These are phyloP conservation scores for Xylaria polymorpha DNA, from an alignment of 2,329 filamentous ascomycete genomes.

Conservation along the genomic window DNA sequence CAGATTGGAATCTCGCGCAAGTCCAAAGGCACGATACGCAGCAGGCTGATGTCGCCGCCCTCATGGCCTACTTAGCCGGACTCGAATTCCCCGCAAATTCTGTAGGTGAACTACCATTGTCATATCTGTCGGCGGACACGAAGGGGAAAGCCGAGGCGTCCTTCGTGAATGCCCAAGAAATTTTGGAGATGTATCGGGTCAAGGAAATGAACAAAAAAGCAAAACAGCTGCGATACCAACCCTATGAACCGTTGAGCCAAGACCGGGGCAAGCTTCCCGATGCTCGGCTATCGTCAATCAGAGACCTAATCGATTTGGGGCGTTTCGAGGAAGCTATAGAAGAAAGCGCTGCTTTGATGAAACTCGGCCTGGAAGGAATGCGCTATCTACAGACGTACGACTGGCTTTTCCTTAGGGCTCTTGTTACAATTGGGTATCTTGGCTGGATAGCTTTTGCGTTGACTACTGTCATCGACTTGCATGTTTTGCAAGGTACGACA, in stretches of 20 bases:
- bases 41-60: conserved; percentile 91
- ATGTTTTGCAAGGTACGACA: conserved; percentile 80
- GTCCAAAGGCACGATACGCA: conserved; percentile 89
- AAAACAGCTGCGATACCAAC: conserved; percentile 79
- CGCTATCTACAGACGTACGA: conserved; percentile 98
- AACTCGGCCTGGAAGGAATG: conserved; percentile 81
- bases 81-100: conserved; percentile 95
- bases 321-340: conserved; percentile 81
- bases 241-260: conserved; percentile 78
- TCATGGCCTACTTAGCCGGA: conserved; percentile 94
- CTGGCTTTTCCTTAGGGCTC: conserved; percentile 91
- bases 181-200: conserved; percentile 95
- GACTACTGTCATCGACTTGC: conserved; percentile 87
- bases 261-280: conserved; percentile 69
- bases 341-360: conserved; percentile 80
- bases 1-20: conserved; percentile 85
- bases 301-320: conserved; percentile 72
- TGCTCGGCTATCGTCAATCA: conserved; percentile 74
- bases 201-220: conserved; percentile 88
- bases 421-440: conserved; percentile 90
- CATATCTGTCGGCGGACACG: conserved; percentile 78
- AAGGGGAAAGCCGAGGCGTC: conserved; percentile 86
- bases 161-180: conserved; percentile 84
- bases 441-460: conserved; percentile 96
- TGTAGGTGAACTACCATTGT: conserved; percentile 89